Conservation (phyloP, 805 yeast species). For the Saturnispora saitoi region DNA sequence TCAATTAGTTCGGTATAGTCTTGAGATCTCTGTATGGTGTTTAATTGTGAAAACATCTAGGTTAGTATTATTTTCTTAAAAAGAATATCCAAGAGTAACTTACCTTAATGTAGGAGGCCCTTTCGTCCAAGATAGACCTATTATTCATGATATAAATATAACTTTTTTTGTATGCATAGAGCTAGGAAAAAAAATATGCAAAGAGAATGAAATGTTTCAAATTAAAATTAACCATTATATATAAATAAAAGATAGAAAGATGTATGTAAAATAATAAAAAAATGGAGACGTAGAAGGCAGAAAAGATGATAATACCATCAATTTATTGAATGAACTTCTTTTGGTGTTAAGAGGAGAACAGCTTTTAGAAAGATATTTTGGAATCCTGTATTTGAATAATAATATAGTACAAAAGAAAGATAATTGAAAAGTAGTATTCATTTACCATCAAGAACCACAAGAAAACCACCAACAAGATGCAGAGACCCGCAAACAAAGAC, state of each 20-base stretch:
- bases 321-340: not conserved
- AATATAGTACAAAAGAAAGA: not conserved
- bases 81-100: not conserved
- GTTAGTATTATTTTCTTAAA: not conserved
- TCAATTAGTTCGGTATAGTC: constrained; percentile 33
- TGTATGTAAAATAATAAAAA: not conserved
- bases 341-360: not conserved
- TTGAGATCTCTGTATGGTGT: constrained; percentile 22
- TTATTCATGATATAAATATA: not conserved
- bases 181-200: not conserved
- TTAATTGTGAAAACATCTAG: not conserved
- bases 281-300: not conserved
- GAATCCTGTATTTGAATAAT: not conserved
- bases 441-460: constrained; percentile 64
- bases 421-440: not conserved
- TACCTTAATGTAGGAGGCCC: constrained; percentile 5
- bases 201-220: not conserved
- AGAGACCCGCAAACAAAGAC: constrained; percentile 92
- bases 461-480: constrained; percentile 88
- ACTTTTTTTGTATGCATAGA: not conserved
- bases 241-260: not conserved
- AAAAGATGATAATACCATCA: not conserved
- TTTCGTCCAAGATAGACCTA: constrained; percentile 1
- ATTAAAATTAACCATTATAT: not conserved
- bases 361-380: not conserved